Evolutionary conservation across 305 asterid species (phyloP), one percentile per base, ranked within the genome.

Genomic region (Fraxinus paxiana): DNA sequence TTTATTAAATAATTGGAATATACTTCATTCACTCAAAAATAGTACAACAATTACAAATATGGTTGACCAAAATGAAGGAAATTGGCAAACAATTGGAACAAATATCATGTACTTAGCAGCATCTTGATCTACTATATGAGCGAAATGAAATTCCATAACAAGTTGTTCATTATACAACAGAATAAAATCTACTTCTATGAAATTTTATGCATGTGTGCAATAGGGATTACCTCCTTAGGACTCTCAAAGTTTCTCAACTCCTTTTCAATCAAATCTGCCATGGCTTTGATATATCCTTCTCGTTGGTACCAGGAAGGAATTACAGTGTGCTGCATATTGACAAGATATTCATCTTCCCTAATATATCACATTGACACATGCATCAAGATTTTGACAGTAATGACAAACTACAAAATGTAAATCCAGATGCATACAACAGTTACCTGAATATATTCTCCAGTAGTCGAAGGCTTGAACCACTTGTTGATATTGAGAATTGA

Each of bases 301-400:
- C 99, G 95, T 88, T 96, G 99, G 86, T 96, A 96, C 99, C 99
- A 96, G 73, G 99, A 96, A 84, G 99, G 98, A 86, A 96, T 96
- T 69, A 96, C 99, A 22, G 99, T 92, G 88, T 96, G 99, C 89
- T 96, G 98, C 99, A 96, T 96, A 88, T 92, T 96, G 75, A 96
- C 94, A 24, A 96, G 97, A 90, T 96, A 96, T 75, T 92, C 98
- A 81, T 96, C 99, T 92, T 92, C 97, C 95, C 99, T 96, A 59
- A 48, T 77, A 41, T 80, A 79, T 80, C 82, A 77, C 83, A 78
- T 79, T 79, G 82, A 20, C 85, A 72, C 35, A 73, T 78, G 80
- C 83, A 84, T 84, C 75, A 35, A 73, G 73, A 69, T 75, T 69
- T 71, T 80, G 10, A 30, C 43, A 76, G 79, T 67, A 67, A 75